Percentiles rank a stretch among this genome's conserved stretches.
phyloP scores from a whole-genome alignment of 257 asterid species.

The Nicotiana undulata region DNA sequence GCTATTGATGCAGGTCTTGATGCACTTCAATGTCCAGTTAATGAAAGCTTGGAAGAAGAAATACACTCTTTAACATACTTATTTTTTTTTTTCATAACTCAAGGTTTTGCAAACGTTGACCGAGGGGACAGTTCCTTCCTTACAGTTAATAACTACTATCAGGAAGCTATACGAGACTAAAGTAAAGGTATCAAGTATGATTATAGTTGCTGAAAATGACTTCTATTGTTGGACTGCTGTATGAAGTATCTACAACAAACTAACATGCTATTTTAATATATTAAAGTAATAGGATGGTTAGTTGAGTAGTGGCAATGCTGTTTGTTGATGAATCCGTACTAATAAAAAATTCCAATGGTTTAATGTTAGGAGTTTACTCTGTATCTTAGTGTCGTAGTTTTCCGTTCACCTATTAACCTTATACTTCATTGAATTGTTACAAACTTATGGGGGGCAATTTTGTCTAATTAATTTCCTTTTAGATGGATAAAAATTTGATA shows the following conservation, averaged over 20 bases:
- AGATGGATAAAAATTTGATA: not conserved
- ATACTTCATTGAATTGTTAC: not conserved
- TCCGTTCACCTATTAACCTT: not conserved
- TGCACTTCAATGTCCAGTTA: constrained; percentile 3
- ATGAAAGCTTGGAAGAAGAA: constrained; percentile 12
- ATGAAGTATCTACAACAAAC: not conserved
- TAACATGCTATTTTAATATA: not conserved
- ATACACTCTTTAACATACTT: constrained; percentile 12
- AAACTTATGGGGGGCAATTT: not conserved
- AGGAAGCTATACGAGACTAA: constrained; percentile 69
- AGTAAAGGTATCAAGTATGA: constrained; percentile 47
- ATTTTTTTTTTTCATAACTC: constrained; percentile 20
- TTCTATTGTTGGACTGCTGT: not conserved
- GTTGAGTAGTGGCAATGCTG: not conserved
- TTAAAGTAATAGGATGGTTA: not conserved
- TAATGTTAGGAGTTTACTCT: not conserved
- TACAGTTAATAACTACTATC: constrained; percentile 53
- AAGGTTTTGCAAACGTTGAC: constrained; percentile 91
- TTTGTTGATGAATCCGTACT: not conserved
- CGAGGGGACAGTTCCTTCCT: constrained; percentile 80
- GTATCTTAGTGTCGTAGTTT: not conserved
- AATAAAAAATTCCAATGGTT: not conserved
- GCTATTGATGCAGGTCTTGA: constrained; percentile 65
- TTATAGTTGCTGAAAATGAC: not conserved
- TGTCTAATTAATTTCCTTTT: not conserved